Base-by-base conservation (phyloP, 768 basidiomycete species). In the Russula vinacea region DNA sequence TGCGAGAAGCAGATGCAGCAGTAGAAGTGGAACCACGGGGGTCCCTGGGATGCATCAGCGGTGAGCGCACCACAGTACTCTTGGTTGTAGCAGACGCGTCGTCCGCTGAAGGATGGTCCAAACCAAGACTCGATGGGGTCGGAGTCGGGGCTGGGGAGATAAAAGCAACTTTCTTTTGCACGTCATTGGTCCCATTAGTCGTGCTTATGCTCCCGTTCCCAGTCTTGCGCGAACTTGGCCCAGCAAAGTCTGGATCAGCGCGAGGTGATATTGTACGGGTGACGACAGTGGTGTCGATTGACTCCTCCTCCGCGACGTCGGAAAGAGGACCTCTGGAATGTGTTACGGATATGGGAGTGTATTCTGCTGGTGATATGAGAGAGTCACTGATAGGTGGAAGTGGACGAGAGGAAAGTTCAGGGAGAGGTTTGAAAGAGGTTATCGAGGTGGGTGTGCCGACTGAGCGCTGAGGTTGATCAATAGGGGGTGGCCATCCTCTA, bases 161-260 rank as follows among this genome's bases (percentile, higher is more conserved):
- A 76, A 94, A 94, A 32, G 90, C 92, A 51, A 94, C 92, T 77
- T 92, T 92, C 80, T 94, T 94, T 71, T 83, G 84, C 37, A 83
- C 78, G 68, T 88, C 87, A 66, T 74, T 74, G 53, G 40, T 64
- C 44, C 70, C 70, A 56, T 70, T 69, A 26, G 70, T 62, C 29
- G 72, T 70, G 56, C 52, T 69, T 65, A 71, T 70, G 63, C 73
- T 75, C 50, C 74, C 73, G 62, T 78, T 79, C 61, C 74, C 73
- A 33, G 74, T 74, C 71, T 76, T 80, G 68, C 79, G 78, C 19
- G 77, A 76, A 69, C 71, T 72, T 35, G 72, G 74, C 33, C 71
- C 74, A 39, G 73, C 70, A 29, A 74, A 71, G 54, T 77, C 75
- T 22, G 74, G 72, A 60, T 76, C 75, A 45, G 68, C 59, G 44